phyloP scores from a whole-genome alignment of 441 rosid species.

The Codiaeum variegatum region DNA sequence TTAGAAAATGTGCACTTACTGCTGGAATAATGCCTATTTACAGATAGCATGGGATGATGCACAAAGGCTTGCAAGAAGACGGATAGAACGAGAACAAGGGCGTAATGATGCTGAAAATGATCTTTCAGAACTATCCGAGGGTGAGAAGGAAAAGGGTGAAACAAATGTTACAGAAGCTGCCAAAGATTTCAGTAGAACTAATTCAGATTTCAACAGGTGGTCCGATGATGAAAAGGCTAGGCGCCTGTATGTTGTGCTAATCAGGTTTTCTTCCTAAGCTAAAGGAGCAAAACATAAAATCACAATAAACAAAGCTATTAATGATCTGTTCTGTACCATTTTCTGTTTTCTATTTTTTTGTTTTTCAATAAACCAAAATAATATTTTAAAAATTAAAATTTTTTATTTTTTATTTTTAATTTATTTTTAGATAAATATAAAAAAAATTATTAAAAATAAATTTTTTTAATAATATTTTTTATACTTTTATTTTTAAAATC shows the following conservation, averaged over 20 bases:
- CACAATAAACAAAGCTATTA: not conserved
- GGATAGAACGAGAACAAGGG: slow-evolving; percentile 71
- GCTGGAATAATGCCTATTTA: not conserved
- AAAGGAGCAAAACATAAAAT: not conserved
- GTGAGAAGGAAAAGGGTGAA: slow-evolving; percentile 66
- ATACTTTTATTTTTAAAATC: too few relatives aligned
- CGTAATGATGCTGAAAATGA: slow-evolving; percentile 70
- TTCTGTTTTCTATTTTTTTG: too few relatives aligned
- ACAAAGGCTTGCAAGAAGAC: slow-evolving; percentile 56
- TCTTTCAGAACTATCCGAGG: slow-evolving; percentile 78
- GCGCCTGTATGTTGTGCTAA: slow-evolving; percentile 57
- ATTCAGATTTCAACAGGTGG: slow-evolving; percentile 50
- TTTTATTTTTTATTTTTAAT: too few relatives aligned
- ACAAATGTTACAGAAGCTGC: slow-evolving; percentile 25
- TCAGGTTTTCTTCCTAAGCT: slow-evolving; percentile 36
- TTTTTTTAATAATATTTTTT: too few relatives aligned
- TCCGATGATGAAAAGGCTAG: slow-evolving; percentile 44
- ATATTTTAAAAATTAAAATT: too few relatives aligned
- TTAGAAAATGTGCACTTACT: too few relatives aligned
- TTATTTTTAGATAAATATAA: too few relatives aligned
- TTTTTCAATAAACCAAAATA: too few relatives aligned
- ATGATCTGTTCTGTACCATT: too few relatives aligned
- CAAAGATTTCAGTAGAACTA: slow-evolving; percentile 35
- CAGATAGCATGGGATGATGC: slow-evolving; percentile 80
- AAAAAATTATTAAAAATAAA: too few relatives aligned